phyloP scores from a whole-genome alignment of 1,284 basidiomycete species.

The Rhodotorula sp. region DNA sequence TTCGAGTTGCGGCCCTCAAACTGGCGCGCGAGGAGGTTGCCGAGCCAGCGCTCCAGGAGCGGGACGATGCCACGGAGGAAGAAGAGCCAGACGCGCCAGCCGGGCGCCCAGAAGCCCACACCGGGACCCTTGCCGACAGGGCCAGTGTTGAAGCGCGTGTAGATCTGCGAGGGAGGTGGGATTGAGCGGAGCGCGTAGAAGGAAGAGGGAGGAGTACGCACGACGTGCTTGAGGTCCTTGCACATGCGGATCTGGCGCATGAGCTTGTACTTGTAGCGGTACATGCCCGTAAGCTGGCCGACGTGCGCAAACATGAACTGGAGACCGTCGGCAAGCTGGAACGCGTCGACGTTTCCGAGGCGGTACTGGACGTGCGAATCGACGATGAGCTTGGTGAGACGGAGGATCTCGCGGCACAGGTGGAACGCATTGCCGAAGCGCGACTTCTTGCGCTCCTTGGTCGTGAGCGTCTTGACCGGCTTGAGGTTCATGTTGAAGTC shows the following conservation, averaged over 20 bases:
- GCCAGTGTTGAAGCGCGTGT: conserved; percentile 98
- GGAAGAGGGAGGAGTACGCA: conserved; percentile 51
- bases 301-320: conserved; percentile 99
- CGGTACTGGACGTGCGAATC: conserved; percentile 99
- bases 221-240: conserved; percentile 95
- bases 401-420: conserved; percentile 93
- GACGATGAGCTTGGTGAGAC: conserved; percentile 96
- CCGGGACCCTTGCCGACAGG: conserved; percentile 99
- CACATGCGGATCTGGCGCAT: conserved; percentile 99
- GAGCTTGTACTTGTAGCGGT: conserved; percentile 98
- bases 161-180: conserved; percentile 53
- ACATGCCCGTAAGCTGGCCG: conserved; percentile 98
- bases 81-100: conserved; percentile 99
- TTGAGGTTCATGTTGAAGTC: conserved; percentile 56
- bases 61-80: conserved; percentile 99
- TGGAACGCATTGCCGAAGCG: conserved; percentile 99
- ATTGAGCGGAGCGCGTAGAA: neutral
- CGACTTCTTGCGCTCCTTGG: conserved; percentile 99
- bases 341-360: conserved; percentile 97
- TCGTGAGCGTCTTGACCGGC: conserved; percentile 97
- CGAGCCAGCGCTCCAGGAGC: conserved; percentile 94
- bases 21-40: conserved; percentile 95
- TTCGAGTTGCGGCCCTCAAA: conserved; percentile 97
- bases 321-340: conserved; percentile 97
- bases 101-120: conserved; percentile 99